phyloP scores from a whole-genome alignment of 176 grass and related monocot genomes.

The Zea mays region DNA sequence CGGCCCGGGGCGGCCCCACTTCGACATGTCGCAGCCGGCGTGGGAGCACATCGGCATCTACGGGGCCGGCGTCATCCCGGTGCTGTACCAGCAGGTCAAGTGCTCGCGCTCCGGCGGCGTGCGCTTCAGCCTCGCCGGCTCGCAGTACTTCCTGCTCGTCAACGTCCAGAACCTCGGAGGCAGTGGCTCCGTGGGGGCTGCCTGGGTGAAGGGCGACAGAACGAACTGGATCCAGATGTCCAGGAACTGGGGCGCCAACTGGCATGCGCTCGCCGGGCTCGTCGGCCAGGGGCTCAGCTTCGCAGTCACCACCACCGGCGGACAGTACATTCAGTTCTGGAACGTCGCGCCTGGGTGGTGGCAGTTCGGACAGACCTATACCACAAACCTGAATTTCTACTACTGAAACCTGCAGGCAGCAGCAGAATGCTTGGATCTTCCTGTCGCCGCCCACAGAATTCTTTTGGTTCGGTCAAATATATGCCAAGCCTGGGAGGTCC shows the following conservation, averaged over 20 bases:
- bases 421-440: not conserved
- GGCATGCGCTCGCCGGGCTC: constrained; percentile 36
- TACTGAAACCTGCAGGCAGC: constrained; percentile 16
- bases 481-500: not conserved
- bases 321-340: constrained; percentile 37
- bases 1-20: constrained; percentile 45
- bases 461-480: not conserved
- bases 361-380: constrained; percentile 56
- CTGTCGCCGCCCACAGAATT: too few species aligned
- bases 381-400: constrained; percentile 44
- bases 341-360: constrained; percentile 40
- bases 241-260: constrained; percentile 69
- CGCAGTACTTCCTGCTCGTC: constrained; percentile 50
- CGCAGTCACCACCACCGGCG: constrained; percentile 42
- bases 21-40: constrained; percentile 70
- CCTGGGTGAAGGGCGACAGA: constrained; percentile 27
- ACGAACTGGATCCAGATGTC: constrained; percentile 43
- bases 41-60: constrained; percentile 44
- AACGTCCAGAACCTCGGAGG: constrained; percentile 56
- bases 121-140: constrained; percentile 40
- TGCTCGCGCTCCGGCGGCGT: constrained; percentile 50
- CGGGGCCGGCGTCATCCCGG: constrained; percentile 49
- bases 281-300: constrained; percentile 55
- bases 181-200: constrained; percentile 36
- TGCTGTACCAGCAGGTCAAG: constrained; percentile 47